Base-by-base conservation (phyloP, 805 yeast species). In the Ogataea corticis region DNA sequence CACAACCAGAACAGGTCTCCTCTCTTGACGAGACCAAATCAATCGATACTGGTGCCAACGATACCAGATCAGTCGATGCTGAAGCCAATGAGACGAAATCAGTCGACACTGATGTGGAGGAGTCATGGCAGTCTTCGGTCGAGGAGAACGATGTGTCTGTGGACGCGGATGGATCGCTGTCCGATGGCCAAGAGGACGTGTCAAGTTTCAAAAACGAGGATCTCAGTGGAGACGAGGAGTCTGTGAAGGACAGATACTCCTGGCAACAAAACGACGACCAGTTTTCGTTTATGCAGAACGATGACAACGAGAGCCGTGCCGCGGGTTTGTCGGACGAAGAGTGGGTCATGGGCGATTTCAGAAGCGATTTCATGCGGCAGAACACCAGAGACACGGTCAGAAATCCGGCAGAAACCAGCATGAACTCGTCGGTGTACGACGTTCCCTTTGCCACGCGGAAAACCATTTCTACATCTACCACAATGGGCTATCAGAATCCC, bases 351-450 rank as follows among this genome's bases (percentile, higher is more conserved):
- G 46, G 55, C 42, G 21, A 56, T 50, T 23, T 48, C 42, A 48
- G 65, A 45, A 44, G 47, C 41, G 40, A 46, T 16, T 60, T 62
- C 42, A 50, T 62, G 12, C 47, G 62, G 27, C 45, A 51, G 37
- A 56, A 57, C 44, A 56, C 62, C n/a, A 50, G 46, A 36, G 56
- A 54, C 31, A 59, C 58, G 5, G 46, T 51, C n/a, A 43, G 48
- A 36, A 38, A 49, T 23, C 38, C 33, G 32, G 35, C 42, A 11
- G 32, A 13, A n/a, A 16, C 23, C 15, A 30, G 34, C 12, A 30
- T 18, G 18, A 38, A 25, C 14, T 35, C 50, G 10, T 38, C 47
- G 2, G 14, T 29, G 2, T 42, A 42, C 33, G 44, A 38, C 4
- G 7, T 18, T 13, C 13, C 16, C 4, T 29, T 21, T 11, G 14